Conservation (phyloP, 164 flowering plant genomes). For the Berberis vulgaris region DNA sequence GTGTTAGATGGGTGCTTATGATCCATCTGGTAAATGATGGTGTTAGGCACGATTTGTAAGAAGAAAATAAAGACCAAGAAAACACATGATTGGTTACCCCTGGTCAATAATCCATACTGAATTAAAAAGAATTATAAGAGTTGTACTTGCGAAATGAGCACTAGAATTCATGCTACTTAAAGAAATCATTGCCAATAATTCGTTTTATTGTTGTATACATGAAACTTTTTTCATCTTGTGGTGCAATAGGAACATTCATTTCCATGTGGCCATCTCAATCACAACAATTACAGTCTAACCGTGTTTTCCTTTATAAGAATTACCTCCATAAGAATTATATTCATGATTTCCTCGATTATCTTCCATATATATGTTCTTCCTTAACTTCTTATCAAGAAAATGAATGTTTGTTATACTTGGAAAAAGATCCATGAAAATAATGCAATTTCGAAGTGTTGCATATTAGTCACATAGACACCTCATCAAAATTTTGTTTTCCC, state of each 20-base stretch:
- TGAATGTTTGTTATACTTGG: neutral
- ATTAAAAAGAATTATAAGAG: neutral
- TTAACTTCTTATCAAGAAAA: neutral
- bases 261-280: neutral
- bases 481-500: neutral
- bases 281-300: neutral
- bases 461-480: constrained; percentile 15
- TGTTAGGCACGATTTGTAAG: neutral
- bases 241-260: neutral
- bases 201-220: neutral
- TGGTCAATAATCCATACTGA: constrained; percentile 1
- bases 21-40: no score
- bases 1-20: no score
- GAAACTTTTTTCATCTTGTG: neutral
- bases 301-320: neutral
- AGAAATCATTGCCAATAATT: neutral
- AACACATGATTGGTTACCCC: neutral
- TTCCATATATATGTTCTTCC: neutral
- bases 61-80: neutral
- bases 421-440: neutral
- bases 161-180: neutral
- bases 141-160: neutral
- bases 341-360: no score
- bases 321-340: neutral
- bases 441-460: constrained; percentile 11